Conservation (phyloP, 1,284 basidiomycete genomes). For the Marasmius sp. region DNA sequence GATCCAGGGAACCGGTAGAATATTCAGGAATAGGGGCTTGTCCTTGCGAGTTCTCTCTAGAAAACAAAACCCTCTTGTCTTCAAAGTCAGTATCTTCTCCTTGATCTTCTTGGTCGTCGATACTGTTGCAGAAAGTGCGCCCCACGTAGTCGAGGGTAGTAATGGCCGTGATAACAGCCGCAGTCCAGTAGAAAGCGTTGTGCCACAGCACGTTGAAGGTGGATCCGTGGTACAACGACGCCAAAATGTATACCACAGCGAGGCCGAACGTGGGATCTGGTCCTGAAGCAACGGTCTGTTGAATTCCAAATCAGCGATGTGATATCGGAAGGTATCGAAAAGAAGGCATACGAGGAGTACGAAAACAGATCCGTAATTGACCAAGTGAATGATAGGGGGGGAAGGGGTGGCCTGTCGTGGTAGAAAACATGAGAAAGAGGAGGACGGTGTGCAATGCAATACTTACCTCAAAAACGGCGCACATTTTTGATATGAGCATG, state of each 20-base stretch:
- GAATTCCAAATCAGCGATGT: neutral
- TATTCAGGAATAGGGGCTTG: too few relatives aligned
- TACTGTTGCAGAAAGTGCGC: neutral
- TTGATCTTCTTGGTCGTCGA: neutral
- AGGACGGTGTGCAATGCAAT: neutral
- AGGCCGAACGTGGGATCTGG: neutral
- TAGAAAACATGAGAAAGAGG: neutral
- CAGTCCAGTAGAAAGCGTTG: neutral
- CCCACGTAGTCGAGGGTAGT: neutral
- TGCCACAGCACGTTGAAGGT: neutral
- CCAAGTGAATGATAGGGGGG: neutral
- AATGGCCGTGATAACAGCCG: neutral
- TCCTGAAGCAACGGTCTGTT: neutral
- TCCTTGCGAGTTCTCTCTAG: too few relatives aligned
- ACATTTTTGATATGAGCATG: neutral
- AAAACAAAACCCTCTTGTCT: too few relatives aligned
- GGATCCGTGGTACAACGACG: neutral
- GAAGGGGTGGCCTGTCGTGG: neutral
- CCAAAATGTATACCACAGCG: neutral
- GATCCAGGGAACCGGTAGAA: too few relatives aligned
- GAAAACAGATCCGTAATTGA: neutral
- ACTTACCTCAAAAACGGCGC: neutral
- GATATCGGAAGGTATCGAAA: neutral
- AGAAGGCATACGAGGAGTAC: neutral
- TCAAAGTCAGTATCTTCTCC: neutral